Evolutionary conservation across 1,284 basidiomycete species (phyloP).

Genomic region (Paramarasmius palmivorus): DNA sequence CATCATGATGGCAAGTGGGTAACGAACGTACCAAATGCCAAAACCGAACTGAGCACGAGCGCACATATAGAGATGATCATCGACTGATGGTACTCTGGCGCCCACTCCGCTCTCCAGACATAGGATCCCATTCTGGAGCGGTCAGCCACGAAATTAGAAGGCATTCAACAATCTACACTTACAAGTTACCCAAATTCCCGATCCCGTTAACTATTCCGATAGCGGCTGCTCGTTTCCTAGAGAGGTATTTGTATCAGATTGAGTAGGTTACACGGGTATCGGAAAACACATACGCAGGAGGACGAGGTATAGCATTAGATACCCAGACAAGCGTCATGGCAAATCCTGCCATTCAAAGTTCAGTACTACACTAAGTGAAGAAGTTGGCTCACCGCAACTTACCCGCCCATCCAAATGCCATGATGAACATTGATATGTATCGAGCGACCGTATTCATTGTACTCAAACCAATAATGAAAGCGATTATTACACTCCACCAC

Average conservation of each 20-base stretch:
- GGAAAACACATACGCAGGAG: conserved; percentile 45
- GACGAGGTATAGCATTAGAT: conserved; percentile 60
- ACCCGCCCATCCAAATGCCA: conserved; percentile 60
- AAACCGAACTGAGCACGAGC: conserved; percentile 35
- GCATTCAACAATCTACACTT: conserved; percentile 23
- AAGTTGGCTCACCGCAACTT: conserved; percentile 9
- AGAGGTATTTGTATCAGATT: too few relatives aligned
- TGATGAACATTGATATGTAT: conserved; percentile 67
- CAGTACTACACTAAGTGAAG: not conserved
- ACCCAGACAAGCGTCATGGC: conserved; percentile 66
- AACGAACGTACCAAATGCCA: conserved; percentile 35
- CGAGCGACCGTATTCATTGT: conserved; percentile 56
- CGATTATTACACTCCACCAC: conserved; percentile 64
- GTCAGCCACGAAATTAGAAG: not conserved
- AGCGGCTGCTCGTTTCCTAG: conserved; percentile 50
- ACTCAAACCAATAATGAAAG: conserved; percentile 60
- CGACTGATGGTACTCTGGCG: conserved; percentile 50
- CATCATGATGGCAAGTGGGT: not conserved
- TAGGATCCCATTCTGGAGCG: conserved; percentile 47
- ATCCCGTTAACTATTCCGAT: conserved; percentile 36
- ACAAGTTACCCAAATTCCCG: conserved; percentile 29
- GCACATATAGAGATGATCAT: conserved; percentile 48
- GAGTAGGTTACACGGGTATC: too few relatives aligned
- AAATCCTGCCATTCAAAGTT: conserved; percentile 44
- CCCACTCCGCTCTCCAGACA: conserved; percentile 51